Evolutionary conservation across 768 basidiomycete species (phyloP), one percentile per base, ranked within the genome.

Genomic region (Tulasnella sp.): DNA sequence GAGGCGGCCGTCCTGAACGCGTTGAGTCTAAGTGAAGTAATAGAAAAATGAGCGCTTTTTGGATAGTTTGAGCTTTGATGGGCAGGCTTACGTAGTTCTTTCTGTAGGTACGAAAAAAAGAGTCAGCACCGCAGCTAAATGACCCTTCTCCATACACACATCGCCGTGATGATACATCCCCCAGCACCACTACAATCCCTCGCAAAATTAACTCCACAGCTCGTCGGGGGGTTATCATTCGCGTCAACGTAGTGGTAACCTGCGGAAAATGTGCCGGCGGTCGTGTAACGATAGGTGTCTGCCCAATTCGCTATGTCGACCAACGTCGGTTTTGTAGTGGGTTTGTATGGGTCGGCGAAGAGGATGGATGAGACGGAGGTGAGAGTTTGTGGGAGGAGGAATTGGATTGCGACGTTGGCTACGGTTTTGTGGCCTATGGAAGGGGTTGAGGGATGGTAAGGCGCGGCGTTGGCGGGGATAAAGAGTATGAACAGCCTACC

Each of bases 281-380:
- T 58, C 11, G 76, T 76, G 25, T 71, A 49, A 8, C 71, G 68
- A 25, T 72, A 72, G 7, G 22, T 38, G 71, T 71, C 76, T 19
- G 76, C 76, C 76, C 76, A 76, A 19, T 37, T 76, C 2, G 76
- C 36, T 1, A 76, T 70, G 31, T 71, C 68, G 19, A 76, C 29
- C 36, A 72, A n/a, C 6, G 38, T 76, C 15, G 58, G 45, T 15
- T 36, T 74, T n/a, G 42, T 67, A 19, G 34, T 38, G 14, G 45
- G 8, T 4, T 67, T 67, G 17, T 2, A 4, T 19, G 39, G 71
- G 52, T 74, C 72, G 40, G 25, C 37, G 25, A 17, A 29, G n/a
- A 74, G 49, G 54, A 69, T 67, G 17, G 38, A 36, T n/a, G 37
- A 68, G 38, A 75, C 74, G 3, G 64, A 37, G 37, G 39, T 34